Base-by-base conservation (phyloP, 176 grass and related monocot genomes). In the Puccinellia tenuiflora region DNA sequence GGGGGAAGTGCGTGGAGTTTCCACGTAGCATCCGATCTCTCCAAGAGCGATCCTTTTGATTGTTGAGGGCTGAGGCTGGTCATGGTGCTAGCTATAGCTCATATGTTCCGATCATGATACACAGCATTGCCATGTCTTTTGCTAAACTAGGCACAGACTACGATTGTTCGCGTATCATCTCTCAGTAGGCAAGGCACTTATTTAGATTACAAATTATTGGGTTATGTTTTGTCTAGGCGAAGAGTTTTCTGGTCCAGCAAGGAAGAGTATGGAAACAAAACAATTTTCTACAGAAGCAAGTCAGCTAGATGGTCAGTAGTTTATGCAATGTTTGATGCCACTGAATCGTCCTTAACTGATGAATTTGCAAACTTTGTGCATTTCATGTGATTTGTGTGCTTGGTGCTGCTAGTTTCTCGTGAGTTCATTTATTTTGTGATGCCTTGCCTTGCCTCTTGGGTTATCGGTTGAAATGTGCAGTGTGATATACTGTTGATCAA, bases 11-110 rank as follows among this genome's bases (percentile, higher is more conserved):
- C 59, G 55, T 84, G 81, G 81, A 67, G 48, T 76, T 75, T 79
- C 78, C 59, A 54, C n/a, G 79, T 22, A 56, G 81, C 81, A 65
- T 84, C 87, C 2, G 76, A 88, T 80, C 76, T 88, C 37, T 88
- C 81, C 42, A 30, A 79, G 48, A 84, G 11, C 14, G 87, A 88
- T 12, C 87, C 87, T 6, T 88, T 88, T 16, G 75, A 88, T 29
- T 43, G 68, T 20, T 88, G 56, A 80, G 48, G 45, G 68, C 14
- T 88, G 56, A 80, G 48, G 45, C 46, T 80, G 68, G 29, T 72
- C 69, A 77, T 68, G 53, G 53, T 47, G 29, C 47, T 75, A 51
- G 29, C 71, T 52, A 20, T 21, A 75, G 50, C 12, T 16, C 52
- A 77, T 39, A 38, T 77, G n/a, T 25, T 28, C 26, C 16, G 25